These are phyloP conservation scores for Thermochaetoides dissita DNA, from an alignment of 2,329 filamentous ascomycete genomes.

Conservation along the genomic window DNA sequence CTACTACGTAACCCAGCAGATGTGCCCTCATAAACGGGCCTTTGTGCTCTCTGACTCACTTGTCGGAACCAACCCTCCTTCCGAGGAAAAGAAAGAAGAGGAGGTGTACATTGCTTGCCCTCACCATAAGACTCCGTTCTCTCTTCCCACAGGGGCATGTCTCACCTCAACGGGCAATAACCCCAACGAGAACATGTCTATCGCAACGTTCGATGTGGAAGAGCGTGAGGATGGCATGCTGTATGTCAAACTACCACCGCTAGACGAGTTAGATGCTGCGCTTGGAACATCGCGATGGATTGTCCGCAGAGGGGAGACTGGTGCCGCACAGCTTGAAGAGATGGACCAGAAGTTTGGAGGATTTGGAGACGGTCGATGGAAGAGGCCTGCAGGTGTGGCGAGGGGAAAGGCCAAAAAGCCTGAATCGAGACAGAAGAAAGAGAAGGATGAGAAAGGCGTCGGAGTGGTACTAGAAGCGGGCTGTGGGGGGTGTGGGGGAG, in stretches of 20 bases:
- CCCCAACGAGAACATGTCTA: constrained; percentile 45
- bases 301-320: constrained; percentile 56
- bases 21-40: constrained; percentile 85
- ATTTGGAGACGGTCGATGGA: too few species aligned
- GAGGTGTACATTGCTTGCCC: constrained; percentile 75
- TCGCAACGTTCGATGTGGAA: constrained; percentile 70
- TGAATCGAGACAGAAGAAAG: constrained; percentile 22
- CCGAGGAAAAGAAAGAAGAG: constrained; percentile 6
- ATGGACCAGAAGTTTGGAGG: constrained; percentile 29
- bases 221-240: constrained; percentile 60
- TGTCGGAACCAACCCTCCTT: constrained; percentile 47
- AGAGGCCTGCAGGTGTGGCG: too few species aligned
- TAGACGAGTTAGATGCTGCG: constrained; percentile 65
- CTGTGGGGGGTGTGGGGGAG: constrained; percentile 28
- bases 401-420: constrained; percentile 26
- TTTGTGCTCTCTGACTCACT: constrained; percentile 82
- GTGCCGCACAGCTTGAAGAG: constrained; percentile 26
- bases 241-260: constrained; percentile 65
- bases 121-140: constrained; percentile 80
- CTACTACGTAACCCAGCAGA: constrained; percentile 80
- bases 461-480: constrained; percentile 21
- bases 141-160: constrained; percentile 59
- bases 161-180: constrained; percentile 41
- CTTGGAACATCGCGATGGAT: constrained; percentile 69
- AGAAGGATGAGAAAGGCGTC: constrained; percentile 24